phyloP scores from a whole-genome alignment of 1,139 yeast genomes.

The Sugiyamaella xylanicola region DNA sequence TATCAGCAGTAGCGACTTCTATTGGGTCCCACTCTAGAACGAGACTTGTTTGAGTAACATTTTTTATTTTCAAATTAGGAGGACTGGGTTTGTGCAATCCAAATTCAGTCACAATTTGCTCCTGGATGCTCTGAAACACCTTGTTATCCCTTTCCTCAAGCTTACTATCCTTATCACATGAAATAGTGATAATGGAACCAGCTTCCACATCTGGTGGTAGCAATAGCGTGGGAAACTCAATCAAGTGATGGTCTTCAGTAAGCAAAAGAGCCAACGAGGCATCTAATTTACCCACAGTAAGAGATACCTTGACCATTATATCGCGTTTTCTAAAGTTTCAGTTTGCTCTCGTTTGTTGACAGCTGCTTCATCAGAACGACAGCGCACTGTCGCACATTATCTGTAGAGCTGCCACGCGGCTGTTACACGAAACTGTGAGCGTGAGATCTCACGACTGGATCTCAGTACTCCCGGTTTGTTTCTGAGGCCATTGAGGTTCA shows the following conservation, averaged over 20 bases:
- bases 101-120: slow-evolving; percentile 68
- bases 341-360: neutral
- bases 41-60: slow-evolving; percentile 91
- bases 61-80: slow-evolving; percentile 72
- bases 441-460: neutral
- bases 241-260: slow-evolving; percentile 90
- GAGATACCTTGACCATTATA: slow-evolving; percentile 77
- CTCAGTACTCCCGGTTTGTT: no score
- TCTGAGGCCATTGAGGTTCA: no score
- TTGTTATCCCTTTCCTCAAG: slow-evolving; percentile 64
- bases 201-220: slow-evolving; percentile 90
- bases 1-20: slow-evolving; percentile 77
- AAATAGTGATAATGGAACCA: slow-evolving; percentile 89
- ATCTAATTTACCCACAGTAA: slow-evolving; percentile 94
- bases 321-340: neutral
- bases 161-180: slow-evolving; percentile 76
- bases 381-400: neutral
- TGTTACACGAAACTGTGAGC: neutral
- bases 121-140: slow-evolving; percentile 67
- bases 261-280: slow-evolving; percentile 89
- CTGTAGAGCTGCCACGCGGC: neutral
- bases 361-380: neutral
- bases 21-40: slow-evolving; percentile 93
- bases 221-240: slow-evolving; percentile 92
- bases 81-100: slow-evolving; percentile 72